Evolutionary conservation across 352 stramenopile genomes (phyloP).

Genomic region (Vaucheria bursata): DNA sequence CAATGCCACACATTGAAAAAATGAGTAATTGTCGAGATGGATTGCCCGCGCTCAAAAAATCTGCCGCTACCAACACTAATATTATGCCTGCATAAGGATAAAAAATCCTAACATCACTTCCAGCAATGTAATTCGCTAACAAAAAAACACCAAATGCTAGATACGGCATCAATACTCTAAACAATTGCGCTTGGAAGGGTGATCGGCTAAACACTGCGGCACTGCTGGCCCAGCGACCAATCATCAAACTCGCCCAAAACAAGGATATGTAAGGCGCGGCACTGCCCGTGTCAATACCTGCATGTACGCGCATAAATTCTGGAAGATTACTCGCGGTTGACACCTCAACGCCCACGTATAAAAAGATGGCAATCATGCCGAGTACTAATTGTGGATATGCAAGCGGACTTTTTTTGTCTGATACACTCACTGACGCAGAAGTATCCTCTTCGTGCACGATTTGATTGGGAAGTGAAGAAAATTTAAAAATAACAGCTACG

Average conservation of each 20-base stretch:
- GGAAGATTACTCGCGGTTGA: neutral
- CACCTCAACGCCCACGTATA: neutral
- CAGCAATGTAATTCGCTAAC: neutral
- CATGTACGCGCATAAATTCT: no score
- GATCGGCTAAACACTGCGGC: neutral
- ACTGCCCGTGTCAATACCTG: neutral
- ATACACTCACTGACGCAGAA: neutral
- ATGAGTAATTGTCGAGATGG: neutral
- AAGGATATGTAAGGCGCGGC: neutral
- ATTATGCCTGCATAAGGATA: neutral
- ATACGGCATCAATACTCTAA: neutral
- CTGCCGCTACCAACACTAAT: neutral
- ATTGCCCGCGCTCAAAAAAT: neutral
- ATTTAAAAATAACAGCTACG: no score
- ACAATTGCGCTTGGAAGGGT: neutral
- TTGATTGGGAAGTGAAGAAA: conserved; percentile 3
- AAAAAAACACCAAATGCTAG: neutral
- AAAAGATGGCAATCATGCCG: neutral
- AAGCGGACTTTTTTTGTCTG: no score
- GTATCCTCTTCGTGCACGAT: neutral
- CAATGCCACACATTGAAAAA: neutral
- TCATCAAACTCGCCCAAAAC: neutral
- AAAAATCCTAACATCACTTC: neutral
- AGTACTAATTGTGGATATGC: neutral
- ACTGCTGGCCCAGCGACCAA: neutral